phyloP scores from a whole-genome alignment of 2,329 filamentous ascomycete genomes.

The Ascochyta clinopodiicola region DNA sequence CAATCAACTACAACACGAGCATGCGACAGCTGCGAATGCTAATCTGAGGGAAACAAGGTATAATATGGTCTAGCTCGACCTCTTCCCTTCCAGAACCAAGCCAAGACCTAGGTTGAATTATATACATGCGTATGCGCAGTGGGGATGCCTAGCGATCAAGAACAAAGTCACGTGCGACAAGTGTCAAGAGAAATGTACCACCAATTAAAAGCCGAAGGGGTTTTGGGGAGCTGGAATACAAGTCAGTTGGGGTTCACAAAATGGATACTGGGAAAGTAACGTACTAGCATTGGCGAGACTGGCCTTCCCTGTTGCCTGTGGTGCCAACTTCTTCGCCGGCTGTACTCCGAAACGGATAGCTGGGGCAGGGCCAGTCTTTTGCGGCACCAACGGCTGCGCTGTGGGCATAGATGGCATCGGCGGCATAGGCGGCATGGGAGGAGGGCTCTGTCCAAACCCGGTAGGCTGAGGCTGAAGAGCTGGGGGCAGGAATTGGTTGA shows the following conservation, averaged over 20 bases:
- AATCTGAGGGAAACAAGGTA: neutral
- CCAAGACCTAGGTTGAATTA: conserved; percentile 15
- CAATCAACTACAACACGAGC: neutral
- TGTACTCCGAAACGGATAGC: conserved; percentile 87
- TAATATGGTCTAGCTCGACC: conserved; percentile 4
- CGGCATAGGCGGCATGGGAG: conserved; percentile 65
- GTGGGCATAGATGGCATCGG: conserved; percentile 64
- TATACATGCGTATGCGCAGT: conserved; percentile 22
- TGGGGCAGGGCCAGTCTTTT: conserved; percentile 85
- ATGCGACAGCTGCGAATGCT: neutral
- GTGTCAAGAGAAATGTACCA: neutral
- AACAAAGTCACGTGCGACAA: neutral
- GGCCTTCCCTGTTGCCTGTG: conserved; percentile 89
- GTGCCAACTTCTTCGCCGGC: conserved; percentile 74
- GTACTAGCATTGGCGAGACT: conserved; percentile 96
- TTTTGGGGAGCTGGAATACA: conserved; percentile 68
- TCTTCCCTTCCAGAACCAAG: neutral
- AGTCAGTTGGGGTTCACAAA: conserved; percentile 13
- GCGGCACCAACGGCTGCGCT: conserved; percentile 70
- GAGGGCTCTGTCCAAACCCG: conserved; percentile 61
- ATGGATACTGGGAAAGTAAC: conserved; percentile 53
- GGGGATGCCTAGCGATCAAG: conserved; percentile 2
- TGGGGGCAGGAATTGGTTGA: conserved; percentile 55
- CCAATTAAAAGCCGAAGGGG: conserved; percentile 69
- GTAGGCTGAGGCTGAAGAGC: conserved; percentile 61